Percentiles rank a stretch among this genome's conserved stretches.
Conservation (phyloP, 495 filamentous ascomycete species). For the Xylaria venustula region DNA sequence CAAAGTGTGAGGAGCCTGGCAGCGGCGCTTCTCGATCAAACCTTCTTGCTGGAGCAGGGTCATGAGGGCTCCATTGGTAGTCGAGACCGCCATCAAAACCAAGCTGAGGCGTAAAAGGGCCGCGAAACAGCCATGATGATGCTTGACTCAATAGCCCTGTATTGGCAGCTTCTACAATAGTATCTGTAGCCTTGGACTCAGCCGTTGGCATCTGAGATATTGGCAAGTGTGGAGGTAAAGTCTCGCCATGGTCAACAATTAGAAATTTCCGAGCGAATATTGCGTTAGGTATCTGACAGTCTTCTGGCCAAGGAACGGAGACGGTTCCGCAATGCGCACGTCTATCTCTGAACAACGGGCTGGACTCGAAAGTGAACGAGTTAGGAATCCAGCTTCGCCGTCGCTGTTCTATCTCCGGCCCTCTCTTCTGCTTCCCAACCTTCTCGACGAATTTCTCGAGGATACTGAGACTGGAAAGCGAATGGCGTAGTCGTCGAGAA, state of each 20-base stretch:
- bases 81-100: slow-evolving; percentile 33
- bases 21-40: slow-evolving; percentile 15
- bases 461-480: slow-evolving; percentile 14
- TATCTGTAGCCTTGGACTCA: slow-evolving; percentile 35
- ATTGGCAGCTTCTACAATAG: slow-evolving; percentile 41
- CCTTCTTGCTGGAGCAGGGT: slow-evolving; percentile 11
- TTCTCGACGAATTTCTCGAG: slow-evolving; percentile 17
- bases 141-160: slow-evolving; percentile 25
- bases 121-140: slow-evolving; percentile 27
- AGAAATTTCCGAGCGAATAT: slow-evolving; percentile 33
- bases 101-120: slow-evolving; percentile 33
- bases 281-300: slow-evolving; percentile 27
- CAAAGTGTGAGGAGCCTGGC: neutral
- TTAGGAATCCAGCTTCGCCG: slow-evolving; percentile 25
- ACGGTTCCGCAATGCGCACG: slow-evolving; percentile 2
- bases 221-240: slow-evolving; percentile 19
- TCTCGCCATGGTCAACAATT: slow-evolving; percentile 28
- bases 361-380: slow-evolving; percentile 18
- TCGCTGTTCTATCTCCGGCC: slow-evolving; percentile 15
- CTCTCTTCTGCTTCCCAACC: slow-evolving; percentile 9
- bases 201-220: slow-evolving; percentile 31
- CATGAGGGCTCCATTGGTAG: slow-evolving; percentile 29
- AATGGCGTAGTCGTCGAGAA: slow-evolving; percentile 18
- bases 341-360: slow-evolving; percentile 15
- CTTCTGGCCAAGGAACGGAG: slow-evolving; percentile 20